Conservation (phyloP, 179 eudicot species). For the Vitellaria paradoxa region DNA sequence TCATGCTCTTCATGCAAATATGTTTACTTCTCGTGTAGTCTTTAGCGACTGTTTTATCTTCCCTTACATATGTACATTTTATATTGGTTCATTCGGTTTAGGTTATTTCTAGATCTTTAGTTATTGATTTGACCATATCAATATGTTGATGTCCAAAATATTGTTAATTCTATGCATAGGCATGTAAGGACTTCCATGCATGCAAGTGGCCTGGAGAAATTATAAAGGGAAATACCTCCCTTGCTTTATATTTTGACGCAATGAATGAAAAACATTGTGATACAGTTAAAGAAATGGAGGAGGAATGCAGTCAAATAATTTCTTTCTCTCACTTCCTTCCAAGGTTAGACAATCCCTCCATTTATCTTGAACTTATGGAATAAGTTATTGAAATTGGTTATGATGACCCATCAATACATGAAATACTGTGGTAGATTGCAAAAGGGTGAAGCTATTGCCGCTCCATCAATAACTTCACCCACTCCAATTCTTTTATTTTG, state of each 20-base stretch:
- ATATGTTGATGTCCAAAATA: background rate
- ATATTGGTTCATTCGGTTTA: background rate
- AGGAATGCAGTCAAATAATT: constrained; percentile 48
- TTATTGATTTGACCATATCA: background rate
- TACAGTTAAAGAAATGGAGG: constrained; percentile 39
- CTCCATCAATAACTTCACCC: no score
- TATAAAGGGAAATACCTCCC: constrained; percentile 36
- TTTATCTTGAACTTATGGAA: background rate
- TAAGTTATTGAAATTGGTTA: background rate
- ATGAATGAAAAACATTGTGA: constrained; percentile 46
- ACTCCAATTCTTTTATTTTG: no score
- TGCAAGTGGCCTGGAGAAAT: constrained; percentile 69
- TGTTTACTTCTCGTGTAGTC: background rate
- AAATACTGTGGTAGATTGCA: background rate
- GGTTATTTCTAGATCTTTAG: background rate
- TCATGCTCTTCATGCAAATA: background rate
- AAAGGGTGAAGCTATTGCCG: background rate
- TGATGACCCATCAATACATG: background rate
- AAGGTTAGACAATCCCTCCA: constrained; percentile 35
- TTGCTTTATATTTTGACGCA: constrained; percentile 58
- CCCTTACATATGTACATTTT: background rate
- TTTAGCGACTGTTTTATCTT: background rate
- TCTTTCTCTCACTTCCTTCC: constrained; percentile 76
- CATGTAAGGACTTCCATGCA: constrained; percentile 70
- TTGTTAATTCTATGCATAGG: constrained; percentile 28